phyloP scores from a whole-genome alignment of 106 monocot genomes.

The Acanthochlamys bracteata region DNA sequence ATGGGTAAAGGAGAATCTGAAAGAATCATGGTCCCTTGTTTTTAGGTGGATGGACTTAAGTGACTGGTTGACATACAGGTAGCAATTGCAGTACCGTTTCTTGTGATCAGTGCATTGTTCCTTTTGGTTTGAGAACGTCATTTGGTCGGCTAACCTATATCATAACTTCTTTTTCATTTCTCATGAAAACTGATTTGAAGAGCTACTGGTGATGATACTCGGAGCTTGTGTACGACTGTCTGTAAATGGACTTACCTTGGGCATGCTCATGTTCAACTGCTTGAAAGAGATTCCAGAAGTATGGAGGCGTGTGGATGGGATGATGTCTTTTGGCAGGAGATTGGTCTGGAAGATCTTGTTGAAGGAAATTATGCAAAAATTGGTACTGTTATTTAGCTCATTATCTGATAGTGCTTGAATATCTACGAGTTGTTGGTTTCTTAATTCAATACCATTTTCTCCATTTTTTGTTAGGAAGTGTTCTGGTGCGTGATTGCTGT shows the following conservation, averaged over 20 bases:
- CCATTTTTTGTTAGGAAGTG: no score
- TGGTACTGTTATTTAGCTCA: constrained; percentile 25
- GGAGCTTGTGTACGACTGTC: constrained; percentile 91
- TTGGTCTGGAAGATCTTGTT: constrained; percentile 81
- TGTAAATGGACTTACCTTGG: constrained; percentile 99
- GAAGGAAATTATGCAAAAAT: constrained; percentile 93
- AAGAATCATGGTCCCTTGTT: constrained; percentile 92
- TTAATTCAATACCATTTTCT: no score
- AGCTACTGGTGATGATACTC: constrained; percentile 97
- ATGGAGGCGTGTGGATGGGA: constrained; percentile 99
- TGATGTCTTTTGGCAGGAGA: constrained; percentile 92
- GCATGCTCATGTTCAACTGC: constrained; percentile 78
- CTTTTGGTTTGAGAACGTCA: no score
- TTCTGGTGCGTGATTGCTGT: no score
- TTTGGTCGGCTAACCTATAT: no score
- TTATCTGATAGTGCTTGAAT: no score
- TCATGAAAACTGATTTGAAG: no score
- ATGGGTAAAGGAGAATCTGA: constrained; percentile 97
- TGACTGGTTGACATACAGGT: constrained; percentile 98
- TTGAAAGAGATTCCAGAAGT: constrained; percentile 47
- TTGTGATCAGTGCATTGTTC: no score
- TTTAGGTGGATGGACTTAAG: constrained; percentile 99
- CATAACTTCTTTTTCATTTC: no score
- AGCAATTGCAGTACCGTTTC: not conserved
- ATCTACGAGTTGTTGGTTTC: no score